These are phyloP conservation scores for Fraxinus albicans DNA, from an alignment of 305 asterid species.

Conservation along the genomic window DNA sequence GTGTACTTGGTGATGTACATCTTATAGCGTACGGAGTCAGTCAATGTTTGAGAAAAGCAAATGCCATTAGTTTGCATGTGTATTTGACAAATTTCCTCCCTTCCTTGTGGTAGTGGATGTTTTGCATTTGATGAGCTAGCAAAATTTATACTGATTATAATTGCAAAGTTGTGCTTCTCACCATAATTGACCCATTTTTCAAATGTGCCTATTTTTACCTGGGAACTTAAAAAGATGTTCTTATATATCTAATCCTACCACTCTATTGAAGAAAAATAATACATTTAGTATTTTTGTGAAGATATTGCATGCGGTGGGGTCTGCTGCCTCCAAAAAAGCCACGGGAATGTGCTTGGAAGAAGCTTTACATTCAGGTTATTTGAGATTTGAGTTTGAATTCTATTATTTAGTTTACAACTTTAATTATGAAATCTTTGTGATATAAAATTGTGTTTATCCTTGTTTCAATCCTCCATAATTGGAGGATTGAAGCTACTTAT, in stretches of 20 bases:
- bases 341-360: conserved; percentile 95
- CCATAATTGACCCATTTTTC: not conserved
- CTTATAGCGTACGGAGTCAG: not conserved
- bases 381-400: conserved; percentile 13
- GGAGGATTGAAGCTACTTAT: not conserved
- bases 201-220: not conserved
- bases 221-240: not conserved
- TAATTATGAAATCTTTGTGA: not conserved
- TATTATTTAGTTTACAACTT: not conserved
- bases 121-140: not conserved
- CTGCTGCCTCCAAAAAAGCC: conserved; percentile 68
- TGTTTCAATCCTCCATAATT: conserved; percentile 2
- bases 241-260: not conserved
- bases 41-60: not conserved
- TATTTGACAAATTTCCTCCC: not conserved
- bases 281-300: conserved; percentile 22
- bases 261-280: not conserved
- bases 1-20: not conserved
- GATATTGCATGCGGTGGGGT: conserved; percentile 97
- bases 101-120: not conserved
- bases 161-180: not conserved
- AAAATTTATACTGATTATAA: not conserved
- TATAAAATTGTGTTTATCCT: not conserved
- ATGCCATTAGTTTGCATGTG: not conserved
- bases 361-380: conserved; percentile 80